Percentiles rank a stretch among this genome's conserved stretches.
Conservation (phyloP, 768 basidiomycete species). For the Coprinopsis sp. region DNA sequence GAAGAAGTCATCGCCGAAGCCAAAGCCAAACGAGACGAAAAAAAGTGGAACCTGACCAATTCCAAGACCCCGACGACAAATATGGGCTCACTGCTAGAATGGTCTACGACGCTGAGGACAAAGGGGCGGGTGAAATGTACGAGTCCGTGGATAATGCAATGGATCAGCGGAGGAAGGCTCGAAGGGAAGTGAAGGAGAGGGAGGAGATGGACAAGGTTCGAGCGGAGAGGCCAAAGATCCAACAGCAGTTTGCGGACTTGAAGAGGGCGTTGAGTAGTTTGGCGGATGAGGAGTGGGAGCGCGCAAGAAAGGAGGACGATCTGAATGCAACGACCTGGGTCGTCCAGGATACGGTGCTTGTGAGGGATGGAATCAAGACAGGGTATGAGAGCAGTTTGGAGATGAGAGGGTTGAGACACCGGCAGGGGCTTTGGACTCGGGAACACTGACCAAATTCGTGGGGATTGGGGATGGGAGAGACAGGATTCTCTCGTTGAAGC, state of each 20-base stretch:
- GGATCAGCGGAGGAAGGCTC: constrained; percentile 87
- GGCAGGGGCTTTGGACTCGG: too few relatives aligned
- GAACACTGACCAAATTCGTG: too few relatives aligned
- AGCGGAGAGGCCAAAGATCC: constrained; percentile 88
- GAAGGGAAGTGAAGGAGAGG: constrained; percentile 75
- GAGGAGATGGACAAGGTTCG: constrained; percentile 69
- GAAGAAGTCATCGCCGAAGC: constrained; percentile 91
- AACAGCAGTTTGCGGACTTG: constrained; percentile 92
- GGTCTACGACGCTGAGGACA: constrained; percentile 95
- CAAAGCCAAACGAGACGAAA: constrained; percentile 82
- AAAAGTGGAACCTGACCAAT: constrained; percentile 87
- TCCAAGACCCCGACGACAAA: constrained; percentile 96
- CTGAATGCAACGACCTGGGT: constrained; percentile 85
- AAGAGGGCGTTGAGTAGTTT: constrained; percentile 85
- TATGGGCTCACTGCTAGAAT: constrained; percentile 93
- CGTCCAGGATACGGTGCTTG: constrained; percentile 90
- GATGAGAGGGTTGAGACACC: too few relatives aligned
- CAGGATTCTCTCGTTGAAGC: too few relatives aligned
- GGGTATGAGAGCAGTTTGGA: constrained; percentile 78
- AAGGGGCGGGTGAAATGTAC: constrained; percentile 95
- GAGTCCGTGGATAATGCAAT: constrained; percentile 87
- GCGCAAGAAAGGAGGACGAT: too few relatives aligned
- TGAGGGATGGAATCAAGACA: constrained; percentile 72
- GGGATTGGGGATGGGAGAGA: too few relatives aligned
- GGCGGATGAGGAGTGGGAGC: constrained; percentile 92